Conservation (phyloP, 768 basidiomycete genomes). For the Serendipita sp. region DNA sequence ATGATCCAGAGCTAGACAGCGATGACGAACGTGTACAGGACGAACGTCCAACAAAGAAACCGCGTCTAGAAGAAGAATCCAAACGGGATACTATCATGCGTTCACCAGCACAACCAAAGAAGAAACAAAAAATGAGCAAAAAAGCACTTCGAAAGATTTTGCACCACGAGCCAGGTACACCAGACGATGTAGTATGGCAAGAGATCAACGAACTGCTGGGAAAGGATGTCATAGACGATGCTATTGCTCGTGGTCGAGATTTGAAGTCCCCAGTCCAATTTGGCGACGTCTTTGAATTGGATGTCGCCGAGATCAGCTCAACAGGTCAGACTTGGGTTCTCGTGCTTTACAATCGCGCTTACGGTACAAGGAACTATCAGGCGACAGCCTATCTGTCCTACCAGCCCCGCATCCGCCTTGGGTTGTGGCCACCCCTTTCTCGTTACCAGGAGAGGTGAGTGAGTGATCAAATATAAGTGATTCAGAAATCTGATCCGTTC, state of each 20-base stretch:
- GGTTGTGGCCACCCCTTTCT: conserved; percentile 72
- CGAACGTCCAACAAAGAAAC: neutral
- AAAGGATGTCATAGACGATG: conserved; percentile 33
- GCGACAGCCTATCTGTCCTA: conserved; percentile 48
- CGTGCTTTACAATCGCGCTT: neutral
- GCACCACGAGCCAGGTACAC: conserved; percentile 46
- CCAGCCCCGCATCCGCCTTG: conserved; percentile 41
- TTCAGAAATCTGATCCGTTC: neutral
- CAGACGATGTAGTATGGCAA: conserved; percentile 58
- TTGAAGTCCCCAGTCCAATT: conserved; percentile 44
- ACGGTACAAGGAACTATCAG: conserved; percentile 25
- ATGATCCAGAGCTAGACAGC: too few relatives aligned
- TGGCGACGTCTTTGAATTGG: conserved; percentile 49
- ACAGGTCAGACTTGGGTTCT: conserved; percentile 29
- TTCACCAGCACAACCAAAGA: conserved; percentile 18
- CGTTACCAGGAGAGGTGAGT: conserved; percentile 57
- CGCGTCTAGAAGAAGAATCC: neutral
- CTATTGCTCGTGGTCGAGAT: conserved; percentile 33
- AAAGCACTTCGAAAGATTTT: conserved; percentile 16
- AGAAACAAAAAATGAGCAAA: conserved; percentile 19
- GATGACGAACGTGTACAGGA: neutral
- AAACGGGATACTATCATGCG: neutral
- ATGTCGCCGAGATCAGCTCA: conserved; percentile 48
- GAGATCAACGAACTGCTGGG: conserved; percentile 62
- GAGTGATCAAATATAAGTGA: too few relatives aligned